Evolutionary conservation across 352 stramenopile genomes (phyloP).

Genomic region (Globisporangium abappressorium): DNA sequence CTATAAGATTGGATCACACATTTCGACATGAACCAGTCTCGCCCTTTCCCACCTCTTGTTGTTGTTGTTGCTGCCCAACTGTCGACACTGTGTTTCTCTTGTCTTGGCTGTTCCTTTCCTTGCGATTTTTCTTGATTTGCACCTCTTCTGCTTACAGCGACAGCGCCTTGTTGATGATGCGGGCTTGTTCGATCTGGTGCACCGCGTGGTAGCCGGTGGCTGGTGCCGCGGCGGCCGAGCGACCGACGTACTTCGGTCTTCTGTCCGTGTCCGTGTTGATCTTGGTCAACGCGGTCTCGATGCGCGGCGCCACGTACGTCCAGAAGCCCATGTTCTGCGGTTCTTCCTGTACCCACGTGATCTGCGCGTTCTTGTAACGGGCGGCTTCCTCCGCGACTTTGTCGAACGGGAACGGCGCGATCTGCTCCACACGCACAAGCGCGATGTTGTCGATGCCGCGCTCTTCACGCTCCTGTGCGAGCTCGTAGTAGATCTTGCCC

Average conservation of each 20-base stretch:
- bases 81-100: neutral
- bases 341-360: conserved; percentile 96
- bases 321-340: conserved; percentile 97
- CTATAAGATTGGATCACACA: too few species aligned
- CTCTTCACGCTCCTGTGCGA: conserved; percentile 89
- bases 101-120: neutral
- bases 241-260: conserved; percentile 91
- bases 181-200: conserved; percentile 91
- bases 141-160: conserved; percentile 30
- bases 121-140: neutral
- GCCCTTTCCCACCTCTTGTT: too few species aligned
- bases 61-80: neutral
- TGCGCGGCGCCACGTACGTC: conserved; percentile 90
- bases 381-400: conserved; percentile 86
- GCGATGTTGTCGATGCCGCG: conserved; percentile 79
- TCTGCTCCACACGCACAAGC: conserved; percentile 95
- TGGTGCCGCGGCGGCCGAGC: conserved; percentile 89
- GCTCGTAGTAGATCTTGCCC: conserved; percentile 98
- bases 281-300: conserved; percentile 94
- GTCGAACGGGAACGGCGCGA: conserved; percentile 97
- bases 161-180: conserved; percentile 89
- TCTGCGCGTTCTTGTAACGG: conserved; percentile 91
- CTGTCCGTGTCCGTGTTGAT: conserved; percentile 88
- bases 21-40: too few species aligned
- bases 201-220: conserved; percentile 95